These are phyloP conservation scores for Bolboschoenus planiculmis DNA, from an alignment of 176 grass and related monocot species.

Conservation along the genomic window DNA sequence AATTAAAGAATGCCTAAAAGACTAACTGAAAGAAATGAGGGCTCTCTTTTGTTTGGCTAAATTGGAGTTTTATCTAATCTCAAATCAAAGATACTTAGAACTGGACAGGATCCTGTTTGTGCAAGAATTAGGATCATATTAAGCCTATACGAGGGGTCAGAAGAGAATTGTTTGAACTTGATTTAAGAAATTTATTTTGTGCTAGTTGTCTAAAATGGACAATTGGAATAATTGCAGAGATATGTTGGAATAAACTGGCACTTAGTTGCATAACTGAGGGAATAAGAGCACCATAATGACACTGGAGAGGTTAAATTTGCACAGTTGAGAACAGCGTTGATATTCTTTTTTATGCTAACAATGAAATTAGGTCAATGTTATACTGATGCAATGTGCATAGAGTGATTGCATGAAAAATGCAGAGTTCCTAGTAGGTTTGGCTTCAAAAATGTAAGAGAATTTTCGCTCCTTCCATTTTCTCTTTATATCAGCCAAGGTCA, in stretches of 20 bases:
- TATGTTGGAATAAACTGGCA: not conserved
- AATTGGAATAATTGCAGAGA: not conserved
- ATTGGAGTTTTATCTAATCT: not conserved
- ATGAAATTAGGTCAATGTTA: not conserved
- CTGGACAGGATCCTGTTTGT: not conserved
- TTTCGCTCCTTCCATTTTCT: slow-evolving; percentile 54
- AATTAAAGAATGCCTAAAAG: not conserved
- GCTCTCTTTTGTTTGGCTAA: not conserved
- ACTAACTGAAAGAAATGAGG: not conserved
- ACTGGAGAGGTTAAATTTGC: not conserved
- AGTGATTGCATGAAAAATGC: slow-evolving; percentile 86
- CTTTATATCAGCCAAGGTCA: slow-evolving; percentile 45
- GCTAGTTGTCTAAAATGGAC: not conserved
- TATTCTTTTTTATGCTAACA: not conserved
- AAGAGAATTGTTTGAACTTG: not conserved
- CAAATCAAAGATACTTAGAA: not conserved
- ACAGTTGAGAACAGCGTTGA: not conserved
- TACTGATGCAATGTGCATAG: slow-evolving; percentile 59
- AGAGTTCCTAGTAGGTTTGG: slow-evolving; percentile 41
- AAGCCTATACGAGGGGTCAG: not conserved
- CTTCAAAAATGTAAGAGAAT: slow-evolving; percentile 76
- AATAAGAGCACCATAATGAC: not conserved
- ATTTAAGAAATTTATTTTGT: not conserved
- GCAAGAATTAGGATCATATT: not conserved
- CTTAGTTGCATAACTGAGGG: not conserved